Base-by-base conservation (phyloP, 257 asterid species). In the Avicennia marina region DNA sequence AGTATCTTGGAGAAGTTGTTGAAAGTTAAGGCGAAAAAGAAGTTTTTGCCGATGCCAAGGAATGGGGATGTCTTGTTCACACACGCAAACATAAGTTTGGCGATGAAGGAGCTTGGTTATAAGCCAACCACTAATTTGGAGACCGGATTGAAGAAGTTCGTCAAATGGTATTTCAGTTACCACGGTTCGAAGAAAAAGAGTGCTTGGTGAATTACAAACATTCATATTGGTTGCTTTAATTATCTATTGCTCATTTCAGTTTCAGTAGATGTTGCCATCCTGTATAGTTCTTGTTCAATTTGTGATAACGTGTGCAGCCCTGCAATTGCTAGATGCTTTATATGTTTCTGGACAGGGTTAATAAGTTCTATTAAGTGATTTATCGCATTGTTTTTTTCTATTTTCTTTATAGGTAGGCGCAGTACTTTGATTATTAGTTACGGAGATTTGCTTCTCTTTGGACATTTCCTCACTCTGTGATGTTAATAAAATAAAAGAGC, bases 51-150 rank as follows among this genome's bases (percentile, higher is more conserved):
- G 18, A 66, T 86, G 90, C 95, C 95, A 0, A 74, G 80, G 49
- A 86, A 86, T 58, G 95, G 95, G 10, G 94, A 86, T 11, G 95
- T 86, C 11, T 49, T 76, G 42, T 86, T 72, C 45, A 86, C 95
- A 0, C 95, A 83, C 39, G 95, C 95, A 1, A 83, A 86, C 21
- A 77, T 86, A 31, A 86, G 72, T 48, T 69, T 81, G 79, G 95
- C 94, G 1, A 58, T 44, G 29, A 72, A 21, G 61, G 95, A 86
- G 76, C 80, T 86, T 2, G 94, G 94, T 2, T 86, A 86, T 62
- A 78, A 72, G 58, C 94, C 95, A 1, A 72, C 71, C 1, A 81
- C 82, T 17, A 78, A 83, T 75, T 48, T 86, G 67, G 87, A 79
- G 62, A 71, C 66, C 0, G 94, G 95, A 46, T 66, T 86, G 78